phyloP scores from a whole-genome alignment of 495 filamentous ascomycete species.

The Immersiella caudata region DNA sequence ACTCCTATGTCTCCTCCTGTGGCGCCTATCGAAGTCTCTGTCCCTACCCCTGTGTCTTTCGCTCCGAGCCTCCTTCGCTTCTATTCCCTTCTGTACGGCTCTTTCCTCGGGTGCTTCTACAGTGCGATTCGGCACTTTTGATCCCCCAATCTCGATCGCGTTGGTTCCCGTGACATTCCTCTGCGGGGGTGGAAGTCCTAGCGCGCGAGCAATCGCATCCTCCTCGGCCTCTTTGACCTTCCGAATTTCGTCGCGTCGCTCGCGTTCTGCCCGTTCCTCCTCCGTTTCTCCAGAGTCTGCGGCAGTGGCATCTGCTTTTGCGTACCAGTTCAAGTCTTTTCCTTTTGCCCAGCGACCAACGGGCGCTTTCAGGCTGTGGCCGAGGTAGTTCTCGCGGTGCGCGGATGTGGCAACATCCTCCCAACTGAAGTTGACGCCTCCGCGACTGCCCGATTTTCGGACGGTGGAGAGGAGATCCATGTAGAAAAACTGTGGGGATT shows the following conservation, averaged over 20 bases:
- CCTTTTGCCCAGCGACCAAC: conserved; percentile 95
- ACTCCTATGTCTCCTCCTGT: conserved; percentile 42
- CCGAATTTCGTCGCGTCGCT: conserved; percentile 77
- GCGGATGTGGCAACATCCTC: conserved; percentile 83
- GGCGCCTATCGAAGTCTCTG: conserved; percentile 39
- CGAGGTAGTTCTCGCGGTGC: conserved; percentile 96
- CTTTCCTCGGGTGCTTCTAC: conserved; percentile 16
- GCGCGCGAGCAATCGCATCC: conserved; percentile 79
- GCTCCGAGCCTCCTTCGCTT: conserved; percentile 28
- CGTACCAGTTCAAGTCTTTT: conserved; percentile 87
- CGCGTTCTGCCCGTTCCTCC: conserved; percentile 61
- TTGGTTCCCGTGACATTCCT: conserved; percentile 55
- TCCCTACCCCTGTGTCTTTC: conserved; percentile 32
- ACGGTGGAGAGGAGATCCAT: conserved; percentile 96
- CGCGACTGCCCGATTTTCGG: conserved; percentile 91
- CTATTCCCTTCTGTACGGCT: conserved; percentile 16
- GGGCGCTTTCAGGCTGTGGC: conserved; percentile 92
- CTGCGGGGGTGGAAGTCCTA: conserved; percentile 73
- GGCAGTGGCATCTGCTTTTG: conserved; percentile 63
- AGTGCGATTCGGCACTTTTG: conserved; percentile 25
- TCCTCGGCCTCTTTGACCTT: conserved; percentile 89
- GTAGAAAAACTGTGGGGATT: neutral
- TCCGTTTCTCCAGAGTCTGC: conserved; percentile 56
- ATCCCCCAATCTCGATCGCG: conserved; percentile 42
- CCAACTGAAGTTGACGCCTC: conserved; percentile 95